Evolutionary conservation across 2,329 filamentous ascomycete species (phyloP), one percentile per base, ranked within the genome.

Genomic region (Cladophialophora immunda): DNA sequence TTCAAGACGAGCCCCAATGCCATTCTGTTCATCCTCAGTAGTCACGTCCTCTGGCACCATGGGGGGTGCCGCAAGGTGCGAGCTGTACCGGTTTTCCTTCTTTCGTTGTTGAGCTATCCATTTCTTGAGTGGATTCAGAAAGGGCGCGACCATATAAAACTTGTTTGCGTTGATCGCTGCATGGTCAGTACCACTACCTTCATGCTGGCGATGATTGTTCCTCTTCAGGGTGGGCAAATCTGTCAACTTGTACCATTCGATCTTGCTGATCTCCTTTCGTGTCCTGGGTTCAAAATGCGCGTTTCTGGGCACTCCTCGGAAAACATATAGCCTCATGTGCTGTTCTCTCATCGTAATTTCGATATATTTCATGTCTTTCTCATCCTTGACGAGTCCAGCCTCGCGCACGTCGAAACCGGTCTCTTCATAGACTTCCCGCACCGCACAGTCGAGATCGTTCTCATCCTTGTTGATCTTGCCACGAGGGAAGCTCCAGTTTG

Each of bases 401-500:
- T 85, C 85, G 34, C 84, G 85, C 60, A 97, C 84, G 76, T 99
- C 92, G 73, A 92, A 93, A 0, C 95, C 95, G 0, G 95, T 99
- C 81, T 99, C 95, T 78, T 99, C 95, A 76, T 94, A 95, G 4
- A 97, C 94, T 76, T 99, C 95, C 59, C 95, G 89, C 59, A 97
- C 86, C 27, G 96, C 95, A 78, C 96, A 99, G 76, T 95, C 93
- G 64, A 98, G 80, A 75, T 99, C 94, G 67, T 92, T 89, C 78
- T 99, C 95, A 74, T 97, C 92, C 80, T 97, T 97, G 83, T 97
- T 97, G 81, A 99, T 98, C 81, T 99, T 99, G 45, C 95, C 96
- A 58, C 94, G 84, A 0, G 95, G 95, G 66, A 99, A 99, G 77
- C 93, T 97, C 95, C 95, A 99, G 76, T 91, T 94, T 13, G 94